A percentile compares a stretch with the other conserved stretches of the same genome.
Evolutionary conservation across 2,329 filamentous ascomycete genomes (phyloP).

Genomic region (Dryadomyces sulphureus): DNA sequence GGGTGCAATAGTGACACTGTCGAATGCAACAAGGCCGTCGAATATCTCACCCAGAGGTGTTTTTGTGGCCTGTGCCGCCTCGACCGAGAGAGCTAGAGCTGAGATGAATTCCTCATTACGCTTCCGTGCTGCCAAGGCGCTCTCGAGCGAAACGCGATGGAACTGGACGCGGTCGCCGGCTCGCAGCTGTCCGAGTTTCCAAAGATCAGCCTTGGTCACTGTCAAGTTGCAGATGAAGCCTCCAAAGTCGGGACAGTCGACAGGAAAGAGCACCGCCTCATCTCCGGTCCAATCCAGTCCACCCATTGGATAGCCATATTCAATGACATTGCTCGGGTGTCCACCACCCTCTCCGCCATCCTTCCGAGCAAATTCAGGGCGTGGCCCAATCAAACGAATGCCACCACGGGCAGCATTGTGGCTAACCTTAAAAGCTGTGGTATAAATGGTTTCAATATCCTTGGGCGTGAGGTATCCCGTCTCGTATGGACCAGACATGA

Average conservation of each 20-base stretch:
- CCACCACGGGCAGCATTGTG: constrained; percentile 5
- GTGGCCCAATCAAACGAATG: constrained; percentile 3
- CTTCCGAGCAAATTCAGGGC: constrained; percentile 1
- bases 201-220: constrained; percentile 19
- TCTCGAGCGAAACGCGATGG: not conserved
- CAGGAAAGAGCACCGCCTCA: constrained; percentile 18
- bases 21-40: not conserved
- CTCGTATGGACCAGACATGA: constrained; percentile 19
- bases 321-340: constrained; percentile 6
- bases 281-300: constrained; percentile 22
- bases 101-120: not conserved
- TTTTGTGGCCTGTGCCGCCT: not conserved
- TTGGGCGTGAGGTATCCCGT: constrained; percentile 16
- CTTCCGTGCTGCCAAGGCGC: not conserved
- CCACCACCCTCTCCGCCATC: constrained; percentile 5
- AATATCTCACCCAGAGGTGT: not conserved
- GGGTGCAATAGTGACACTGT: not conserved
- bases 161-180: constrained; percentile 13
- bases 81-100: not conserved
- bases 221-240: constrained; percentile 18
- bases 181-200: constrained; percentile 21
- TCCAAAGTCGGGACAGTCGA: constrained; percentile 19
- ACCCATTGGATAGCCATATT: constrained; percentile 8
- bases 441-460: constrained; percentile 1
- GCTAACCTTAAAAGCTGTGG: not conserved